Base-by-base conservation (phyloP, 257 asterid species). In the Jacaranda copaia region DNA sequence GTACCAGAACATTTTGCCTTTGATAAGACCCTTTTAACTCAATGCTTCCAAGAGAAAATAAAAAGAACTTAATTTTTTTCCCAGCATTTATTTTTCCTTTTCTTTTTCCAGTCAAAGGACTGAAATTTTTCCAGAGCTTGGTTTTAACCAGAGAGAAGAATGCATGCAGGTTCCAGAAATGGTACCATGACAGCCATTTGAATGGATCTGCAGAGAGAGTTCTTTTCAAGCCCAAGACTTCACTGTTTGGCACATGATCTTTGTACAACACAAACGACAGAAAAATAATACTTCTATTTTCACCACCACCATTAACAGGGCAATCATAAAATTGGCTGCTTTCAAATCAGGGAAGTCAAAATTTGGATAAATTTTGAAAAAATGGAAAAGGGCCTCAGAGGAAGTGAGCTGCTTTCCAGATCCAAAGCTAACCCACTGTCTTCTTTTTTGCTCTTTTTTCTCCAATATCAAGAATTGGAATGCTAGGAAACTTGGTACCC, bases 171-270 rank as follows among this genome's bases (percentile, higher is more conserved):
- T 85, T 81, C 86, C 83, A 85, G 68, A 79, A 65, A 60, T 79
- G 80, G 88, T 75, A 85, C 75, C 79, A 73, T 32, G 85, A 75
- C 81, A 81, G 85, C 81, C 57, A 80, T 56, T 58, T 45, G 39
- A 82, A 59, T 71, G 81, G 86, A 83, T 81, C 83, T 76, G 84
- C 88, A 84, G 84, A 79, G 82, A 65, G 60, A 18, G 62, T 76
- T 76, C 83, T 82, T 84, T 84, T 82, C 84, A 78, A 67, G 73
- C 77, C 59, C 71, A 77, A 79, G 75, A 39, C 58, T 68, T 70
- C 73, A 84, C 87, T 84, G 84, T 85, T 77, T 52, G 84, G 89
- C 87, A 86, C 85, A 92, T 88, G 93, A 88, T 77, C 80, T 81
- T 71, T 77, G 86, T 81, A 83, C 80, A 77, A 46, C 79, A 81